These are phyloP conservation scores for Ustilago trichophora DNA, from an alignment of 1,284 basidiomycete genomes.

Conservation along the genomic window DNA sequence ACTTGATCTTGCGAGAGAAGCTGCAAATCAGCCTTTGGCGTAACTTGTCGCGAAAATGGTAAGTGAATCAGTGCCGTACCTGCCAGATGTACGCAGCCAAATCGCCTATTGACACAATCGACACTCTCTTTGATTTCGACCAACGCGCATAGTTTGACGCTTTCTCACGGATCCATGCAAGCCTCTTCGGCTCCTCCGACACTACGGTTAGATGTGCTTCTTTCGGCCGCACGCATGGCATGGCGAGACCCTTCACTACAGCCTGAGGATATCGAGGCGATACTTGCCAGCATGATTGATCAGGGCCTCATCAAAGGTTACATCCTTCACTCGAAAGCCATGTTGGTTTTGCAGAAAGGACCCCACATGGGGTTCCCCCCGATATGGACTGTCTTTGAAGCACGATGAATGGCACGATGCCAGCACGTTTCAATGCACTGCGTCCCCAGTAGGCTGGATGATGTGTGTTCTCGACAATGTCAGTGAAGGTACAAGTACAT, in stretches of 20 bases:
- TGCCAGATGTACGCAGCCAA: neutral
- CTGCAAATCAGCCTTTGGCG: conserved; percentile 67
- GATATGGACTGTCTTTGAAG: conserved; percentile 46
- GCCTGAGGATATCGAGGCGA: conserved; percentile 67
- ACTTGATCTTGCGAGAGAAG: conserved; percentile 67
- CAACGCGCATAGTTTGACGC: conserved; percentile 11
- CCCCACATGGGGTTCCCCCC: conserved; percentile 65
- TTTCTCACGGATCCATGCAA: conserved; percentile 11
- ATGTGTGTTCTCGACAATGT: neutral
- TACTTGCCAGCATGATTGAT: conserved; percentile 67
- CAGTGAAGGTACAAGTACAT: conserved; percentile 25
- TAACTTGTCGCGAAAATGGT: conserved; percentile 66
- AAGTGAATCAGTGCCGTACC: conserved; percentile 12
- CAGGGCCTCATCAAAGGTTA: conserved; percentile 68
- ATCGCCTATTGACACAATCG: neutral
- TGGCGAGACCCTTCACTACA: conserved; percentile 63
- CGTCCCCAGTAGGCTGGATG: no score
- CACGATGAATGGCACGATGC: conserved; percentile 1
- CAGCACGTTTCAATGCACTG: no score
- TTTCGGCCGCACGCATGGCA: conserved; percentile 61
- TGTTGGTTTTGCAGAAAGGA: conserved; percentile 67
- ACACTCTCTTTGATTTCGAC: neutral
- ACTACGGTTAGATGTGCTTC: conserved; percentile 55
- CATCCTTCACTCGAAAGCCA: conserved; percentile 65
- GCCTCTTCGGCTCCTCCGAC: conserved; percentile 62